Base-by-base conservation (phyloP, 2,329 filamentous ascomycete genomes). In the Hypocreales sp. region DNA sequence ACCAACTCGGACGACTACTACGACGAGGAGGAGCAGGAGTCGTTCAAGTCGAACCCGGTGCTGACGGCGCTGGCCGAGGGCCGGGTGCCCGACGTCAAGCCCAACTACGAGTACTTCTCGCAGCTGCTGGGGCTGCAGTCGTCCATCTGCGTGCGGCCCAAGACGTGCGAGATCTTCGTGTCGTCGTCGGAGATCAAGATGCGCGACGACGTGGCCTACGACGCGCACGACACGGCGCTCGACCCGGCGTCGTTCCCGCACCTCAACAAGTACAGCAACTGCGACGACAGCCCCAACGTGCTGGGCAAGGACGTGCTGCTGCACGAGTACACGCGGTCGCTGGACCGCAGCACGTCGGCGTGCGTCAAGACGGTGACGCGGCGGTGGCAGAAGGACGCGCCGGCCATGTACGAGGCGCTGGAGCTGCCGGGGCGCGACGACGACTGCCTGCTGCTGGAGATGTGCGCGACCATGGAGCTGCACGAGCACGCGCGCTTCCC, bases 31-130 rank as follows among this genome's bases (percentile, higher is more conserved):
- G 52, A 55, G 35, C 52, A 55, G 30, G 52, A 56, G 41, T 73
- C 68, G 7, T 71, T 76, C 56, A 75, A 75, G 50, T 64, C 68
- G 31, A 72, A 77, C 46, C 60, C 68, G 4, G 67, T 74, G n/a
- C 53, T 77, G 33, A 64, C 61, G 31, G 71, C 72, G 7, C 57
- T 77, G 19, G 62, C 69, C 7, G 61, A 73, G 39, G 60, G 60
- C 14, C 56, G 62, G 16, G 55, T 72, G 21, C 67, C 68, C 2
- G 61, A 67, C 16, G 66, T 72, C 39, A 59, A 62, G 37, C 67
- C 67, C 25, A 72, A 72, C 48, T 73, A 72, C 37, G 64, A 70
- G 31, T 72, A 73, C 48, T 72, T 72, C 40, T 58, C 60, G 8
- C 60, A 65, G 41, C 61, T 72, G 5, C 48, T 73, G 12, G 56